Evolutionary conservation across 2,329 filamentous ascomycete species (phyloP), one percentile per base, ranked within the genome.

Genomic region (Diaporthe citri): DNA sequence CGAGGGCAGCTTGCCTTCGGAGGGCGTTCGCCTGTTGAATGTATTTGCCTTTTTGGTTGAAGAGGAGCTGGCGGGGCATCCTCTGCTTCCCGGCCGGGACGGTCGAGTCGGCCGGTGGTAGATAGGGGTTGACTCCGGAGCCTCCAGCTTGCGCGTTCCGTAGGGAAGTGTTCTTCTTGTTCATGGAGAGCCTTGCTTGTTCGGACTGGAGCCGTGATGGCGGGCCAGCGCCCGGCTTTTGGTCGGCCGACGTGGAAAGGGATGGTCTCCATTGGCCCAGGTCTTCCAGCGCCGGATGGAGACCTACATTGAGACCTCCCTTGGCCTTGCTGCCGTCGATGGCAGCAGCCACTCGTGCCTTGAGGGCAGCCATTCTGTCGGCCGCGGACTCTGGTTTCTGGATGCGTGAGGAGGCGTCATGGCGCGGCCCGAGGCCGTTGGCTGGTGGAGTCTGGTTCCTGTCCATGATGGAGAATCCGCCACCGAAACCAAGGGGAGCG

Each of bases 11-110:
- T 84, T 98, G 96, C 76, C 95, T 91, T 77, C 97, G 93, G 71
- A 98, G 86, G 74, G 96, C 96, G 82, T 95, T 96, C 10, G 94
- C 97, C 84, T 98, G 96, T 77, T 95, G 93, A 76, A 98, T 98
- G 81, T 98, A 98, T 88, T 98, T 98, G 71, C 97, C 97, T 83
- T 97, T 97, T 79, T 96, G 93, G 80, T 98, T 98, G 87, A 99
- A 98, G 17, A 95, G 86, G 25, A 99, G 88, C 77, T 94, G 92
- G 75, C 94, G 92, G 15, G 95, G 90, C 77, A 94, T 89, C 69
- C 95, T 90, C 51, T 89, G 87, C 79, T 93, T 94, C 43, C 82
- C 80, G 83, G 87, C 77, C n/a, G 90, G 89, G 17, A 92, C 84
- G 77, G 86, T 93, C 10, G 93, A 88, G 80, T 97, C 95, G 77